Evolutionary conservation across 371 early-diverging fungal species (phyloP).

Genomic region (Apophysomyces elegans): DNA sequence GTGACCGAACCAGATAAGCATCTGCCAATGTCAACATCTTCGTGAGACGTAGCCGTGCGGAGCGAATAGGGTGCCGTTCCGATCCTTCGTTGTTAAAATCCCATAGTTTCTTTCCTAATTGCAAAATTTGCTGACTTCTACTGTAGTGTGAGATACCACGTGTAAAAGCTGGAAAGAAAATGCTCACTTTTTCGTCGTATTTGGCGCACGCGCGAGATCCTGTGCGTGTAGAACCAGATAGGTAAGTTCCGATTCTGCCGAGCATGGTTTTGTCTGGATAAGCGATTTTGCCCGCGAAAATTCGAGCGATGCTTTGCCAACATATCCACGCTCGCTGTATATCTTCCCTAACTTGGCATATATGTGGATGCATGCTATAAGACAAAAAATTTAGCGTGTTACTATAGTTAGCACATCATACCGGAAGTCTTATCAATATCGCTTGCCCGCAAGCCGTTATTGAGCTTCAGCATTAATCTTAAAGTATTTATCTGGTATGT

Average conservation of each 20-base stretch:
- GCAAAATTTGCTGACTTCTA: not conserved
- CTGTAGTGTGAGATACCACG: too few species aligned
- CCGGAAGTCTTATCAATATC: constrained; percentile 33
- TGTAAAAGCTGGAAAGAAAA: not conserved
- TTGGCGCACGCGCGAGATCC: constrained; percentile 47
- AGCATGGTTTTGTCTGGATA: constrained; percentile 32
- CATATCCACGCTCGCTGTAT: constrained; percentile 66
- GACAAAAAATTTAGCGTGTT: not conserved
- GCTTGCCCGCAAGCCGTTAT: constrained; percentile 40
- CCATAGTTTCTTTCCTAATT: not conserved
- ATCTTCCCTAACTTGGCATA: constrained; percentile 54
- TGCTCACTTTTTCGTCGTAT: constrained; percentile 42
- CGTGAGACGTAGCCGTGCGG: not conserved
- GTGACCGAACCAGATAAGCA: constrained; percentile 25
- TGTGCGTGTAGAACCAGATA: constrained; percentile 46
- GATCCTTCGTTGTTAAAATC: not conserved
- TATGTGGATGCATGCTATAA: constrained; percentile 53
- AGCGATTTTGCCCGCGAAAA: constrained; percentile 49
- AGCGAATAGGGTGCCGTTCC: not conserved
- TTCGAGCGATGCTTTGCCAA: constrained; percentile 66
- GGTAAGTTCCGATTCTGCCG: constrained; percentile 24
- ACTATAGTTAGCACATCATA: constrained; percentile 6
- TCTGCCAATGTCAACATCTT: constrained; percentile 22
- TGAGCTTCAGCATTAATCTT: constrained; percentile 51
- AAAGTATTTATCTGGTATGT: constrained; percentile 48